phyloP scores from a whole-genome alignment of 1,284 basidiomycete genomes.

The Kalmanozyma brasiliensis region DNA sequence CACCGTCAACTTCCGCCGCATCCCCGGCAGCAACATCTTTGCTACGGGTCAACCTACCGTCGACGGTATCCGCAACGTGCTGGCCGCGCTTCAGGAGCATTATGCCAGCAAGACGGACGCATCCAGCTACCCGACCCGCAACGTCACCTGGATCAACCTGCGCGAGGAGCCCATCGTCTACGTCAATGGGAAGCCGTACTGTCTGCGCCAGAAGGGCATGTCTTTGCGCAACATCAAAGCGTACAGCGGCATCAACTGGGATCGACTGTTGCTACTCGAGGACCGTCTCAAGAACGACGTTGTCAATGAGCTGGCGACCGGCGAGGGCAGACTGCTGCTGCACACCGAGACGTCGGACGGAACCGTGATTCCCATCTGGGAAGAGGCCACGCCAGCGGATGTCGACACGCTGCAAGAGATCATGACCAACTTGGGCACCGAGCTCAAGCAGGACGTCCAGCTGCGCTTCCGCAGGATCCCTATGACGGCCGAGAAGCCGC shows the following conservation, averaged over 20 bases:
- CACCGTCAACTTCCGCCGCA: conserved; percentile 91
- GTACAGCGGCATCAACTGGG: conserved; percentile 65
- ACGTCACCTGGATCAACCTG: conserved; percentile 89
- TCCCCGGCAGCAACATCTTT: conserved; percentile 80
- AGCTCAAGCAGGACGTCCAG: conserved; percentile 70
- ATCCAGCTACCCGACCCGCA: conserved; percentile 22
- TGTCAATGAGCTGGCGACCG: conserved; percentile 80
- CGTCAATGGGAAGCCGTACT: conserved; percentile 79
- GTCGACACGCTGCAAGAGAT: conserved; percentile 89
- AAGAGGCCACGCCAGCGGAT: conserved; percentile 81
- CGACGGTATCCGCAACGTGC: conserved; percentile 86
- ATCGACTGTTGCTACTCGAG: conserved; percentile 71
- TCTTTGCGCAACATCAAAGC: conserved; percentile 64
- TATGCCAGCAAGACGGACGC: conserved; percentile 34
- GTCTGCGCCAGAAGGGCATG: conserved; percentile 68
- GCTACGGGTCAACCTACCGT: conserved; percentile 83
- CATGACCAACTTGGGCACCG: conserved; percentile 72
- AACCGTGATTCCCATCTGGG: conserved; percentile 93
- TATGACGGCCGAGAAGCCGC: conserved; percentile 77
- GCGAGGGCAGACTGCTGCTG: conserved; percentile 86
- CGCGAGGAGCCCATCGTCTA: conserved; percentile 90
- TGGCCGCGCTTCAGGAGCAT: conserved; percentile 70
- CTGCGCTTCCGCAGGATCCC: conserved; percentile 87
- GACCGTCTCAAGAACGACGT: conserved; percentile 92
- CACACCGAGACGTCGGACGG: conserved; percentile 91